Evolutionary conservation across 108 stramenopile species (phyloP), one percentile per base, ranked within the genome.

Genomic region (Tribonema minus): DNA sequence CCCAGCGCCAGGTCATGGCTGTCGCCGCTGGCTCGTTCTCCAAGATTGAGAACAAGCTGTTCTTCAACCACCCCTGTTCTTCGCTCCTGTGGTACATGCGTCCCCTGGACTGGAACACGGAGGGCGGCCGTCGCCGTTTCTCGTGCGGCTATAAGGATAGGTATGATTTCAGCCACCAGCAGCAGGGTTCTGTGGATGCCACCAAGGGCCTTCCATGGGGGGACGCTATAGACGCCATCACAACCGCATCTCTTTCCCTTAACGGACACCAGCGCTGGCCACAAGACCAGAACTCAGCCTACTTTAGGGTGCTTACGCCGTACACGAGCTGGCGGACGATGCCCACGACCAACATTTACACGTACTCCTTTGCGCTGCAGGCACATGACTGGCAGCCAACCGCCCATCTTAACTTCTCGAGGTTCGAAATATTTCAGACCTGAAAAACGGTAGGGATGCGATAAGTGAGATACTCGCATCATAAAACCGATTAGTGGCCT

Each of bases 41-140:
- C 1, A 38, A 36, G 0, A 37, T 38, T 27, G 28, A 66, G 27
- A 1, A 38, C 3, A 66, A 66, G 65, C 25, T 38, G 0, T 66
- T 3, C 65, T 66, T 66, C 65, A 66, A 66, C 38, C 65, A 66
- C 38, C 65, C 65, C 3, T 28, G 37, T 37, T 38, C 37, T 27
- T 15, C 6, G 1, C 65, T 66, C 6, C 0, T 28, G 0, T 66
- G 65, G 38, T 0, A 38, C 4, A 9, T 66, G 1, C 65, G n/a
- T n/a, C n/a, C n/a, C n/a, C n/a, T n/a, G n/a, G n/a, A n/a, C n/a
- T n/a, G n/a, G n/a, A n/a, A n/a, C 37, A 36, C 65, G 28, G 20
- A 38, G 28, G 37, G 65, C 37, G 7, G 37, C 9, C 26, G 29
- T 28, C n/a, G n/a, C n/a, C n/a, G n/a, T n/a, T n/a, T n/a, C n/a